Conservation (phyloP, 768 basidiomycete genomes). For the Panellus pusillus region DNA sequence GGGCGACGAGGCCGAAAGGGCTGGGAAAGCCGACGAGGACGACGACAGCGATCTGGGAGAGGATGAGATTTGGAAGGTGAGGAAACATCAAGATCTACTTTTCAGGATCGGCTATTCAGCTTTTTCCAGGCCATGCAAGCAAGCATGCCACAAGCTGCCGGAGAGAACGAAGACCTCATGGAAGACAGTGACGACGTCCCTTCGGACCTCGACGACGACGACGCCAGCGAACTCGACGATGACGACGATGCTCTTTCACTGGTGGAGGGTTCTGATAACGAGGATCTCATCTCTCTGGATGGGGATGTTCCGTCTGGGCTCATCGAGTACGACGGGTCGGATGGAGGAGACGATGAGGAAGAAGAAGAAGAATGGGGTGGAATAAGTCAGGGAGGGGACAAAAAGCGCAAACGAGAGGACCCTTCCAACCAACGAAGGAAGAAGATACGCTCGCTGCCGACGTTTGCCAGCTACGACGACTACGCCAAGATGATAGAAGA, state of each 20-base stretch:
- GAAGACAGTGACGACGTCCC: constrained; percentile 35
- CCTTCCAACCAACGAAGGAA: constrained; percentile 49
- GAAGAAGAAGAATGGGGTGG: constrained; percentile 60
- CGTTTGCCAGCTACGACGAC: constrained; percentile 86
- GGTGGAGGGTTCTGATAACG: constrained; percentile 69
- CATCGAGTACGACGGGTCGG: constrained; percentile 60
- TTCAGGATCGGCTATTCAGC: neutral
- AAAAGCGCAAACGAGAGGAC: constrained; percentile 49
- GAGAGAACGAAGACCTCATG: constrained; percentile 47
- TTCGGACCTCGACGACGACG: constrained; percentile 35
- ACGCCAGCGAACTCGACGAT: constrained; percentile 34
- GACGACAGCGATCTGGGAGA: constrained; percentile 56
- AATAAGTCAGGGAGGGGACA: constrained; percentile 34
- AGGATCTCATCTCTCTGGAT: constrained; percentile 63
- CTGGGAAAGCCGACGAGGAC: constrained; percentile 33
- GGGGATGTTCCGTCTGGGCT: constrained; percentile 56
- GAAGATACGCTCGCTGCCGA: constrained; percentile 67
- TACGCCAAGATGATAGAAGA: constrained; percentile 85
- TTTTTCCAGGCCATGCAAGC: constrained; percentile 80
- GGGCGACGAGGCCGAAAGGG: constrained; percentile 28
- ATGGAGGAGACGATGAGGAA: constrained; percentile 38
- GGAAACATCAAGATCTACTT: constrained; percentile 8
- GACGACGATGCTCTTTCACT: constrained; percentile 54
- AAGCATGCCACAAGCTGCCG: constrained; percentile 66
- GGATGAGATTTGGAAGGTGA: constrained; percentile 87